phyloP scores from a whole-genome alignment of 225 moss, liverwort and hornwort genomes.

The Marchantia paleacea region DNA sequence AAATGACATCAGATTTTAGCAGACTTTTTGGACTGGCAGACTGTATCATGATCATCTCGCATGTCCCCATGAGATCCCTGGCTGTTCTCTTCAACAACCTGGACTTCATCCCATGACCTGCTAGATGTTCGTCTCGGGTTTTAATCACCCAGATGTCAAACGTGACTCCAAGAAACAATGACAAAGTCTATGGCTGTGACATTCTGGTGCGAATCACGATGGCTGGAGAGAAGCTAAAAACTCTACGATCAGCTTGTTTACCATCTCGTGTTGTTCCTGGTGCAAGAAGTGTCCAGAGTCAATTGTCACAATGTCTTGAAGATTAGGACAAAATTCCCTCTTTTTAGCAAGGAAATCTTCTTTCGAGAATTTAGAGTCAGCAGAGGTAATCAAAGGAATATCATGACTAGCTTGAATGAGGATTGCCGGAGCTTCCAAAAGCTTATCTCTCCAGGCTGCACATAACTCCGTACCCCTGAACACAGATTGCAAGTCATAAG shows the following conservation, averaged over 20 bases:
- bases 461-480: not conserved
- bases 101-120: no score
- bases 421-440: not conserved
- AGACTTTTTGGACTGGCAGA: no score
- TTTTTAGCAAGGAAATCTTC: not conserved
- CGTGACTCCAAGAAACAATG: no score
- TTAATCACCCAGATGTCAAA: no score
- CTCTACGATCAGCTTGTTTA: constrained; percentile 28
- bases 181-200: no score
- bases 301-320: not conserved
- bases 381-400: not conserved
- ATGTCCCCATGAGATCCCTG: no score
- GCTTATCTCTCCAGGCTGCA: not conserved
- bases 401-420: not conserved
- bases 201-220: not conserved
- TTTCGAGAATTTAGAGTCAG: not conserved
- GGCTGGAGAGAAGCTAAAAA: constrained; percentile 20
- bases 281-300: constrained; percentile 36
- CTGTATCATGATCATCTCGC: no score
- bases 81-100: no score
- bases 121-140: no score
- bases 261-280: constrained; percentile 31
- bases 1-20: no score
- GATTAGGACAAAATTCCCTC: not conserved
- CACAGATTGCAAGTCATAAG: not conserved